Conservation (phyloP, 129 eudicot genomes). For the Helianthus annuus region DNA sequence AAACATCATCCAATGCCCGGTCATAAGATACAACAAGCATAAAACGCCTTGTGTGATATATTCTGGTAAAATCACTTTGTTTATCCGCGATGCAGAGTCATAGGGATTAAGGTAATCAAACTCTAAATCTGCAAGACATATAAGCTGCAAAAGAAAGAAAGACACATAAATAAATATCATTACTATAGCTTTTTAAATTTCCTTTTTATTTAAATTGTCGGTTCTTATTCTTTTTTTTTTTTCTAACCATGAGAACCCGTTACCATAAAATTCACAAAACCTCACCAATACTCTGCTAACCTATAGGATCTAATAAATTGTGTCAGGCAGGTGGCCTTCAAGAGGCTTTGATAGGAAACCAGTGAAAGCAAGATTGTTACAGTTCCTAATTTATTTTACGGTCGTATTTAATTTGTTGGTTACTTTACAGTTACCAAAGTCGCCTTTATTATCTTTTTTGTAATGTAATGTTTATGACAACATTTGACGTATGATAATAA, state of each 20-base stretch:
- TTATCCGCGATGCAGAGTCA: constrained; percentile 81
- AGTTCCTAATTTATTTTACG: no score
- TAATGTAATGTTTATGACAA: not conserved
- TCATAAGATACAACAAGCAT: constrained; percentile 55
- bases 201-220: not conserved
- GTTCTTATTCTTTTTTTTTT: not conserved
- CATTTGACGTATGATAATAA: no score
- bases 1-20: constrained; percentile 91
- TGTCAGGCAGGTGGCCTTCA: no score
- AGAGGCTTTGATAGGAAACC: no score
- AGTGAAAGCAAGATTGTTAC: no score
- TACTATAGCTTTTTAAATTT: not conserved
- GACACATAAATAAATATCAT: not conserved
- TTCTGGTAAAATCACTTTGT: constrained; percentile 64
- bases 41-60: constrained; percentile 67
- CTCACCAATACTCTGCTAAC: no score
- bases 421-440: not conserved
- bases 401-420: no score
- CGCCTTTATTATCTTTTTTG: not conserved
- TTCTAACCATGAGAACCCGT: no score
- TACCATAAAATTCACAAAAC: no score
- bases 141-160: constrained; percentile 51
- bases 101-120: constrained; percentile 92
- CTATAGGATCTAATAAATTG: no score
- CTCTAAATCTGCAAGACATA: constrained; percentile 90